phyloP scores from a whole-genome alignment of 1,284 basidiomycete genomes.

The Malassezia psittaci region DNA sequence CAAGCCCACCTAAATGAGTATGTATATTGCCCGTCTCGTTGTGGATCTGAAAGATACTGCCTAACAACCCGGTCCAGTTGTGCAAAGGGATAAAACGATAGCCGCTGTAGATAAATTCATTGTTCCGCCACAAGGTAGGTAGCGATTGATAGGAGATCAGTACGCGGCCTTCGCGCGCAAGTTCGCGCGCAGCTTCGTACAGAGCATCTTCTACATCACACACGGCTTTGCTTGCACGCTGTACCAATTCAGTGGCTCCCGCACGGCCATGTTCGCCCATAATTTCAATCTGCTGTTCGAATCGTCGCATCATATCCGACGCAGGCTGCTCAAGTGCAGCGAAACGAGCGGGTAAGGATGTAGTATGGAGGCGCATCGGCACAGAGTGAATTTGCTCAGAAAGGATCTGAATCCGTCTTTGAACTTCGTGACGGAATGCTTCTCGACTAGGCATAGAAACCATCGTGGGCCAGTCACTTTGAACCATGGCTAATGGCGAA shows the following conservation, averaged over 20 bases:
- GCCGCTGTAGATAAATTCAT: conserved; percentile 43
- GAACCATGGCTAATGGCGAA: not conserved
- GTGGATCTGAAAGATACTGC: conserved; percentile 43
- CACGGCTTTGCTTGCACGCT: conserved; percentile 24
- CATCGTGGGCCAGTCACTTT: not conserved
- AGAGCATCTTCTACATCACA: conserved; percentile 38
- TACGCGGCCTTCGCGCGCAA: conserved; percentile 34
- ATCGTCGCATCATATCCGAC: conserved; percentile 2
- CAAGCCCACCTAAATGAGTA: conserved; percentile 39
- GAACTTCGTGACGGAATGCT: not conserved
- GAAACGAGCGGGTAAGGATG: not conserved
- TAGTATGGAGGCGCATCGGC: not conserved
- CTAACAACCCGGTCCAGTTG: conserved; percentile 30
- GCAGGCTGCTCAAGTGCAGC: not conserved
- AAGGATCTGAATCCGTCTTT: not conserved
- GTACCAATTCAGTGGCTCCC: conserved; percentile 1
- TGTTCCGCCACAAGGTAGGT: conserved; percentile 43
- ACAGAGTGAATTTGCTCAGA: not conserved
- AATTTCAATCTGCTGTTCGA: conserved; percentile 5
- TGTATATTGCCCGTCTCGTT: conserved; percentile 48
- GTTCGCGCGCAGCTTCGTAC: conserved; percentile 33
- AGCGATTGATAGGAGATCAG: conserved; percentile 38
- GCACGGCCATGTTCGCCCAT: conserved; percentile 2
- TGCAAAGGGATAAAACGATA: conserved; percentile 45
- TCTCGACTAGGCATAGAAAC: not conserved